Evolutionary conservation across 257 asterid genomes (phyloP), one percentile per base, ranked within the genome.

Genomic region (Solanum dulcamara): DNA sequence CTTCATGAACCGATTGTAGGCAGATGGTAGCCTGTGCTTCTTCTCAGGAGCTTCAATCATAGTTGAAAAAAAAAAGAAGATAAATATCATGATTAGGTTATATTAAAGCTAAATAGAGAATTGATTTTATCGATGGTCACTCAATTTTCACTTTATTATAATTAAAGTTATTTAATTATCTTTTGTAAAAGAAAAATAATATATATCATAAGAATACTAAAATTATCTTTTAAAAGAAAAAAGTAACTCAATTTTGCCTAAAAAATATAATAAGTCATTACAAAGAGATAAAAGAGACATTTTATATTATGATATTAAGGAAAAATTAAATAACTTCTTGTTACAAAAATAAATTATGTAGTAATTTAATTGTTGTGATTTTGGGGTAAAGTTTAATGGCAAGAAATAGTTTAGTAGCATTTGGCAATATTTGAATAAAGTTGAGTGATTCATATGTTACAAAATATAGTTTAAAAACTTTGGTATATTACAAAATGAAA

Each of bases 1-100:
- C 99, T 95, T 97, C 98, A 97, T 97, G 95, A 97, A 97, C 50
- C 99, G 93, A 83, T 97, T 97, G 97, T 97, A 97, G 82, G 99
- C 99, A 62, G 98, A 95, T 87, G 99, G 99, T 87, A 97, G 97
- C 91, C 99, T 94, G 66, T 95, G 98, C 89, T 95, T 95, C 93
- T 94, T 97, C 92, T 97, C 99, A 22, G 99, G 99, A 66, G 99
- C 99, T 97, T 26, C 81, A 4, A 24, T 24, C 57, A 75, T 13
- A 42, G 81, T 7, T n/a, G n/a, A 12, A 72, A 1, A 11, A 33
- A 37, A 22, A 4, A 10, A 1, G n/a, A n/a, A n/a, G n/a, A n/a
- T n/a, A n/a, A 14, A 42, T 6, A 24, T 1, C 4, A 74, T 11
- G 6, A 74, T 40, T 4, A 74, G 55, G 11, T 38, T 40, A 7